Percentiles rank a stretch among this genome's conserved stretches.
Evolutionary conservation across 495 filamentous ascomycete genomes (phyloP).

Genomic region (Hyphodiscus hymeniophilus): DNA sequence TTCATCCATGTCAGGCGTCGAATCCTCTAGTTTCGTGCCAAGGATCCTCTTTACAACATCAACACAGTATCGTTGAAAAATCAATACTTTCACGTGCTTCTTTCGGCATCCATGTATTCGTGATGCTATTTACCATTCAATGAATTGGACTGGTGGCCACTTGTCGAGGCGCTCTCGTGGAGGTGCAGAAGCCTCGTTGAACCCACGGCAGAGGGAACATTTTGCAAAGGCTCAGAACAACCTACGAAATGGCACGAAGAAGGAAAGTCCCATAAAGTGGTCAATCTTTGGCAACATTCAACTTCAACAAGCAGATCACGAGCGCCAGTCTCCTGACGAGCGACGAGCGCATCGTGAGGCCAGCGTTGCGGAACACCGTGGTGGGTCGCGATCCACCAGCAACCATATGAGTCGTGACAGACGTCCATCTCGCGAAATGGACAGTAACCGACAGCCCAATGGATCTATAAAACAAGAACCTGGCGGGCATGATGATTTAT

Average conservation of each 20-base stretch:
- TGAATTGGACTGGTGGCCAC: slow-evolving; percentile 25
- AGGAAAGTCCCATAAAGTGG: slow-evolving; percentile 12
- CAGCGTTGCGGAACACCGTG: neutral
- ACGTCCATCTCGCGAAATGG: neutral
- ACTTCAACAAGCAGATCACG: neutral
- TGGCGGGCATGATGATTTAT: slow-evolving; percentile 10
- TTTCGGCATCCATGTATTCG: neutral
- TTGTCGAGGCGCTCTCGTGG: slow-evolving; percentile 15
- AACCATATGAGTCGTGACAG: neutral
- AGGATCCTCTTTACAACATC: no score
- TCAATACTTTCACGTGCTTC: neutral
- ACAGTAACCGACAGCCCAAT: neutral
- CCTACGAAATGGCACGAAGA: slow-evolving; percentile 11
- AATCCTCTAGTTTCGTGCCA: no score
- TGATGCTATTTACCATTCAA: neutral
- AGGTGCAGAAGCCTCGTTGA: slow-evolving; percentile 1
- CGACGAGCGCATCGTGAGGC: neutral
- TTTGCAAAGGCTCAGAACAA: slow-evolving; percentile 18
- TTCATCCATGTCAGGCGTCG: no score
- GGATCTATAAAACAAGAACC: neutral
- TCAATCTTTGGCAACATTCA: slow-evolving; percentile 4
- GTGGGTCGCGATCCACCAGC: neutral
- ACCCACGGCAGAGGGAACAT: slow-evolving; percentile 16
- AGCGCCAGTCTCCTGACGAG: neutral
- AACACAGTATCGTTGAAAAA: neutral